Conservation (phyloP, 768 basidiomycete genomes). For the Hygrocybe punicea region DNA sequence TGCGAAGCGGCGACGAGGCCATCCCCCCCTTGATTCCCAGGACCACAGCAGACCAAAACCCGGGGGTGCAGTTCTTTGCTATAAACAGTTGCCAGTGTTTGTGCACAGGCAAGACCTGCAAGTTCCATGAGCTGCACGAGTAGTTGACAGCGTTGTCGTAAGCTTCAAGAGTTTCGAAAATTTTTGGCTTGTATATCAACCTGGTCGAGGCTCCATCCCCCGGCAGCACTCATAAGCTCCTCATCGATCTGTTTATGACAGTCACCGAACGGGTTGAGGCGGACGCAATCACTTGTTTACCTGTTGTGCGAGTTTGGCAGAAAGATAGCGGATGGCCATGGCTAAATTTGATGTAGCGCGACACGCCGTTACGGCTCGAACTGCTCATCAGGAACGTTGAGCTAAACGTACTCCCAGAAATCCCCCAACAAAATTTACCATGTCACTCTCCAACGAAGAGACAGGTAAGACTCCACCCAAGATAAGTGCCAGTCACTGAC, state of each 20-base stretch:
- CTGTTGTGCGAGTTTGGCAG: slow-evolving; percentile 74
- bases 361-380: no score
- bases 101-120: slow-evolving; percentile 91
- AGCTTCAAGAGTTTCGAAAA: not conserved
- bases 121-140: slow-evolving; percentile 83
- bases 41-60: slow-evolving; percentile 94
- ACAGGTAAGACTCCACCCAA: no score
- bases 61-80: slow-evolving; percentile 60
- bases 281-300: slow-evolving; percentile 30
- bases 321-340: slow-evolving; percentile 65
- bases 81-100: slow-evolving; percentile 78
- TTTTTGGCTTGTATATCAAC: slow-evolving; percentile 33
- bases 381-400: no score
- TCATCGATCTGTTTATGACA: slow-evolving; percentile 72
- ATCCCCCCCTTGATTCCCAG: slow-evolving; percentile 97
- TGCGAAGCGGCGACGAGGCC: slow-evolving; percentile 96
- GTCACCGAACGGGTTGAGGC: not conserved
- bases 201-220: slow-evolving; percentile 94
- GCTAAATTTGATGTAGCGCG: no score
- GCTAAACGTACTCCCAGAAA: no score
- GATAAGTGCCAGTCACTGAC: no score
- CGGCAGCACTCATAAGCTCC: slow-evolving; percentile 83
- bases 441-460: no score
- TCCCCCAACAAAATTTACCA: no score
- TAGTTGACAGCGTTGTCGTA: not conserved